Percentiles rank a stretch among this genome's conserved stretches.
phyloP scores from a whole-genome alignment of 192 early-diverging fungal species.

The Entomortierella parvispora region DNA sequence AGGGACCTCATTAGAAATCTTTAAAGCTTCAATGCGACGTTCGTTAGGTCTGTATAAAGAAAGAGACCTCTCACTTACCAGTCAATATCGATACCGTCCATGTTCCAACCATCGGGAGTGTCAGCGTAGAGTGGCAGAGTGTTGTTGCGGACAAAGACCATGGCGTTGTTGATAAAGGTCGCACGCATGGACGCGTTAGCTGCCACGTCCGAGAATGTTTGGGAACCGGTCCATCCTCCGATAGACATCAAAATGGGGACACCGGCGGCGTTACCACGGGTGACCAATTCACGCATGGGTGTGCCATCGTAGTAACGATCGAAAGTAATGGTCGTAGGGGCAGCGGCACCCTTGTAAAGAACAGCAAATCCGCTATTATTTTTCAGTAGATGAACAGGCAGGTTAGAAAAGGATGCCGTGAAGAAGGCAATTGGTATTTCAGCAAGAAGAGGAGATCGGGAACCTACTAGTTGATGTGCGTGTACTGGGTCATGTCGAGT shows the following conservation, averaged over 20 bases:
- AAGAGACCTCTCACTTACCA: slow-evolving; percentile 15
- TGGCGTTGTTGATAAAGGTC: slow-evolving; percentile 63
- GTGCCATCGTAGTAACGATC: slow-evolving; percentile 45
- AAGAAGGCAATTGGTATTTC: not conserved
- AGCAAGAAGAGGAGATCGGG: not conserved
- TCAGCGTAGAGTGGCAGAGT: slow-evolving; percentile 19
- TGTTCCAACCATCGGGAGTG: slow-evolving; percentile 33
- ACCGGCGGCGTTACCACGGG: slow-evolving; percentile 21
- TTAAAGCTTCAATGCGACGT: no score
- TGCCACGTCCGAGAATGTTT: slow-evolving; percentile 67
- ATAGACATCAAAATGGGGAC: slow-evolving; percentile 64
- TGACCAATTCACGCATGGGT: slow-evolving; percentile 14
- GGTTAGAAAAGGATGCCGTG: not conserved
- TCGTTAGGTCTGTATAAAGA: no score
- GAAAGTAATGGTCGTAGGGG: slow-evolving; percentile 17
- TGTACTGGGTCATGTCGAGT: slow-evolving; percentile 42
- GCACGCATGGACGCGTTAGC: slow-evolving; percentile 55
- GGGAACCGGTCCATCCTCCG: slow-evolving; percentile 81
- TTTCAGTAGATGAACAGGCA: not conserved
- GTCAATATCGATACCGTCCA: slow-evolving; percentile 50
- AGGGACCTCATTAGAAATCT: not conserved
- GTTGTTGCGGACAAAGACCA: slow-evolving; percentile 47
- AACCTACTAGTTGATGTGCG: slow-evolving; percentile 49
- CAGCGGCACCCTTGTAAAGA: slow-evolving; percentile 18
- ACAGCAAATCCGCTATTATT: slow-evolving; percentile 27